Evolutionary conservation across 2,329 filamentous ascomycete genomes (phyloP).

Genomic region (Whalleya microplaca): DNA sequence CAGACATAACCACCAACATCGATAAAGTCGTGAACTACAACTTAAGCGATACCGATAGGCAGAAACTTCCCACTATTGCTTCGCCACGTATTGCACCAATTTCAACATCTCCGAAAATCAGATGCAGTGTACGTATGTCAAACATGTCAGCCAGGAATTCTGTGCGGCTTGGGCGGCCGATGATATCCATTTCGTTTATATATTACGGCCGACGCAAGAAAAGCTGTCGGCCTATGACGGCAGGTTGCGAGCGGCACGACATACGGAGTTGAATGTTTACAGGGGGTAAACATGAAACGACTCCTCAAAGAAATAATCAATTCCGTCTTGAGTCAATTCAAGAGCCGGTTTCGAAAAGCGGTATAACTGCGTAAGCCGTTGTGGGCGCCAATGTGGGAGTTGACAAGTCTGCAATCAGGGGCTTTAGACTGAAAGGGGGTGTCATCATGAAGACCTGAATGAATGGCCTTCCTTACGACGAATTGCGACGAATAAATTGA

Average conservation of each 20-base stretch:
- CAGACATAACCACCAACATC: constrained; percentile 7
- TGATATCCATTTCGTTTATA: neutral
- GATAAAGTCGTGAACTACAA: neutral
- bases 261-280: neutral
- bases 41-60: constrained; percentile 9
- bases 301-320: too few species aligned
- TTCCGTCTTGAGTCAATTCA: too few species aligned
- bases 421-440: too few species aligned
- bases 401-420: too few species aligned
- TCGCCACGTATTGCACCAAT: constrained; percentile 9
- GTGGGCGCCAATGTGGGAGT: too few species aligned
- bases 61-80: constrained; percentile 3
- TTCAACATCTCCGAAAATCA: neutral
- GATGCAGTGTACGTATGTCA: neutral
- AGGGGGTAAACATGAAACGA: neutral
- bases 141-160: neutral
- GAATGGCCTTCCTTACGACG: neutral
- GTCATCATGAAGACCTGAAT: neutral
- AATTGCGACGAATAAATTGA: neutral
- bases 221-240: neutral
- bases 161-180: neutral
- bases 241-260: neutral
- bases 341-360: too few species aligned
- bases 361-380: too few species aligned
- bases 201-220: neutral